Evolutionary conservation across 257 asterid genomes (phyloP).

Genomic region (Gardenia jasminoides): DNA sequence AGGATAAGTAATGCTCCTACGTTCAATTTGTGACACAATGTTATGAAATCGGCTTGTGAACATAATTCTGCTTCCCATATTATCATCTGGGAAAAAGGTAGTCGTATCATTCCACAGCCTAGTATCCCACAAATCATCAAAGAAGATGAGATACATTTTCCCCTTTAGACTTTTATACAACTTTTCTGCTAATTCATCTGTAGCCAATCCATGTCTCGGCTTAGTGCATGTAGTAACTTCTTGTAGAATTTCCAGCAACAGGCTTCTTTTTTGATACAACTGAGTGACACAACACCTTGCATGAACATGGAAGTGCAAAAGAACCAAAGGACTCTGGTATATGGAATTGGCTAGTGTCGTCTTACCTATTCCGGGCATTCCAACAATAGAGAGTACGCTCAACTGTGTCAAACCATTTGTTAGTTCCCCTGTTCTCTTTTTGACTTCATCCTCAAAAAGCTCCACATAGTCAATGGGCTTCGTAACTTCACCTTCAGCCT

Average conservation of each 20-base stretch:
- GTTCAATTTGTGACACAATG: background rate
- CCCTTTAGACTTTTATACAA: constrained; percentile 5
- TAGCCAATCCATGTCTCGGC: too few species aligned
- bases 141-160: background rate
- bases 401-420: background rate
- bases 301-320: background rate
- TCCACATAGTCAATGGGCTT: background rate
- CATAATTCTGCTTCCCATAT: background rate
- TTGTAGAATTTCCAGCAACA: background rate
- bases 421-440: background rate
- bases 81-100: background rate
- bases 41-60: constrained; percentile 4
- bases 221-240: background rate
- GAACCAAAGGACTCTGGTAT: background rate
- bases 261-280: background rate
- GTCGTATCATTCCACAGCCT: background rate
- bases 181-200: background rate
- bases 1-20: background rate
- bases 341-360: background rate
- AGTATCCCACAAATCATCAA: constrained; percentile 17
- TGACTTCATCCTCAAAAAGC: background rate
- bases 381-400: background rate
- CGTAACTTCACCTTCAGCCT: background rate
- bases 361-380: constrained; percentile 4
- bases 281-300: constrained; percentile 6